Conservation (phyloP, 2,329 filamentous ascomycete genomes). For the Neopestalotiopsis clavispora region DNA sequence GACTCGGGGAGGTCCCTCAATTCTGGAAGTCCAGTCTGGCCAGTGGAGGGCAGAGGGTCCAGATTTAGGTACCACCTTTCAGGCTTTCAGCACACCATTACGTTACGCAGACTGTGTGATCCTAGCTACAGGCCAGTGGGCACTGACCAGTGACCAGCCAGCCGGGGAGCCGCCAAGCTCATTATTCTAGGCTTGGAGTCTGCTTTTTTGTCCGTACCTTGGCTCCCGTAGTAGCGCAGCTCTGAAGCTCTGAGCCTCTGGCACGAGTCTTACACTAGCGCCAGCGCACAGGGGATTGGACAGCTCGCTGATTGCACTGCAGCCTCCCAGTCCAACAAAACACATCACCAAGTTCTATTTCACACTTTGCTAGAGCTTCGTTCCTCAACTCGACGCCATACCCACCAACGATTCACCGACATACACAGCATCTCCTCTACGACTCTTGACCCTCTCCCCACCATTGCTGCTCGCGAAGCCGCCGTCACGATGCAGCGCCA, state of each 20-base stretch:
- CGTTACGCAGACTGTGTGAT: not conserved
- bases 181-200: not conserved
- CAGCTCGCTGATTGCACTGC: slow-evolving; percentile 6
- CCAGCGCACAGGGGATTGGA: slow-evolving; percentile 3
- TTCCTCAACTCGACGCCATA: not conserved
- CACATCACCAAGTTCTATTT: slow-evolving; percentile 5
- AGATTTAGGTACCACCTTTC: not conserved
- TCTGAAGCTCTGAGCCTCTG: not conserved
- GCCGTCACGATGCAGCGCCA: slow-evolving; percentile 78
- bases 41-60: not conserved
- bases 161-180: not conserved
- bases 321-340: not conserved
- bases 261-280: not conserved
- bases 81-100: not conserved
- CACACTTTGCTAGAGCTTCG: not conserved
- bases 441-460: not conserved
- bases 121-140: not conserved
- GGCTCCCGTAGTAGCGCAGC: slow-evolving; percentile 2
- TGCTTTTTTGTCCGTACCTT: not conserved
- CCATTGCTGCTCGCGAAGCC: not conserved
- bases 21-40: not conserved
- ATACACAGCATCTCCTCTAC: not conserved
- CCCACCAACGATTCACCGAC: not conserved
- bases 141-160: not conserved
- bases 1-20: not conserved